Evolutionary conservation across 2,329 filamentous ascomycete genomes (phyloP), one percentile per base, ranked within the genome.

Genomic region (Purpureocillium takamizusanense): DNA sequence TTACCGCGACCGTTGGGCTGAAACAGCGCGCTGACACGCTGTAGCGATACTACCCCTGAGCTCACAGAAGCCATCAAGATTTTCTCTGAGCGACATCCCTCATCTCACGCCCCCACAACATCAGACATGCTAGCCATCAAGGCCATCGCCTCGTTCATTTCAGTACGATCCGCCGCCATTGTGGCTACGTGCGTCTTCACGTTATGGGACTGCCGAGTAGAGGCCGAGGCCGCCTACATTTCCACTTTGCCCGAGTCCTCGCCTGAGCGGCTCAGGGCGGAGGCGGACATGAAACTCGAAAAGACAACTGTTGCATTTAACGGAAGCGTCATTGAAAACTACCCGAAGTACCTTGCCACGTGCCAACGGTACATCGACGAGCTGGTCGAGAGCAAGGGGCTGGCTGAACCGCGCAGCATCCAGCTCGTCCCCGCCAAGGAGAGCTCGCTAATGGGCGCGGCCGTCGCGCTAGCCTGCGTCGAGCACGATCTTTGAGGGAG

Each of bases 261-360:
- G 11, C 40, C 53, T 4, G 44, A 56, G 27, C 65, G 67, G 37
- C 45, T 53, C 9, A 69, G 71, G 28, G 63, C 73, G 1, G 75
- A 78, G 47, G 61, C 61, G 13, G 76, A 77, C 45, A 63, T 62
- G 2, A 57, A 63, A 32, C 53, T 71, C 7, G 52, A 55, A 27
- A 61, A 63, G 40, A 78, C 75, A 3, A 70, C 74, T 2, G 76
- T 90, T n/a, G 82, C 82, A 4, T 89, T 82, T 60, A 88, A 86
- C 52, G 85, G 85, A 33, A 83, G 80, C 21, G 83, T 90, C 36
- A 79, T 89, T 37, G 83, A 89, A 59, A 80, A 81, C 49, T 90
- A 89, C 52, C 83, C 85, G 0, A 65, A 67, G 7, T 90, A 87
- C 56, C 65, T 73, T 16, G 60, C 58, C 25, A 68, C 63, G 31